These are phyloP conservation scores for Candida morakotiae DNA, from an alignment of 805 yeast genomes.

Conservation along the genomic window DNA sequence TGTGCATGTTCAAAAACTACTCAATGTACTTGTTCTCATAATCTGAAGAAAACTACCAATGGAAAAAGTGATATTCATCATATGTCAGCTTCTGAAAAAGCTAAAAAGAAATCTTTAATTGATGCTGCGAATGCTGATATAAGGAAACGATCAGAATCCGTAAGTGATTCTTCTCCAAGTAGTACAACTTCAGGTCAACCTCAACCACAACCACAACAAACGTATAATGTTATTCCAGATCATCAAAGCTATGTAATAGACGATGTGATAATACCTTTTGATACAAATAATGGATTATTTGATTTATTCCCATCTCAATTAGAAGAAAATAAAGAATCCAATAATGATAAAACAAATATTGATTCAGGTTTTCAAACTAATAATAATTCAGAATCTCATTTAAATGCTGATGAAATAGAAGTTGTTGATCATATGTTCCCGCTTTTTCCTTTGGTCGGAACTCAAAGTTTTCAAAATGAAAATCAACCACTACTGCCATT, in stretches of 20 bases:
- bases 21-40: conserved; percentile 37
- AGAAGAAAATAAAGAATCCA: not conserved
- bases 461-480: conserved; percentile 31
- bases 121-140: conserved; percentile 12
- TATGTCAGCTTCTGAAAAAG: conserved; percentile 13
- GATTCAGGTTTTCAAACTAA: not conserved
- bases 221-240: not conserved
- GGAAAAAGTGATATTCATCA: conserved; percentile 12
- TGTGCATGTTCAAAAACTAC: conserved; percentile 37
- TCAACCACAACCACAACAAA: conserved; percentile 4
- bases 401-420: conserved; percentile 17
- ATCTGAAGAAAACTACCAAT: conserved; percentile 10
- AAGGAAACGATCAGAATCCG: conserved; percentile 7
- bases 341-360: not conserved
- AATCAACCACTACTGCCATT: conserved; percentile 32
- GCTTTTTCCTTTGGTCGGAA: conserved; percentile 39
- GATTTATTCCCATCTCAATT: conserved; percentile 19
- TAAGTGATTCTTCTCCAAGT: conserved; percentile 4
- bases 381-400: conserved; percentile 1
- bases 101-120: conserved; percentile 12
- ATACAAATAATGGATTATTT: conserved; percentile 24
- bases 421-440: conserved; percentile 36
- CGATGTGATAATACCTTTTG: conserved; percentile 28
- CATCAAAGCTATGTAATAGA: conserved; percentile 21
- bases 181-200: conserved; percentile 2